Evolutionary conservation across 78 protist genomes (phyloP).

Genomic region (slime mould (Dictyostelium discoideum)): DNA sequence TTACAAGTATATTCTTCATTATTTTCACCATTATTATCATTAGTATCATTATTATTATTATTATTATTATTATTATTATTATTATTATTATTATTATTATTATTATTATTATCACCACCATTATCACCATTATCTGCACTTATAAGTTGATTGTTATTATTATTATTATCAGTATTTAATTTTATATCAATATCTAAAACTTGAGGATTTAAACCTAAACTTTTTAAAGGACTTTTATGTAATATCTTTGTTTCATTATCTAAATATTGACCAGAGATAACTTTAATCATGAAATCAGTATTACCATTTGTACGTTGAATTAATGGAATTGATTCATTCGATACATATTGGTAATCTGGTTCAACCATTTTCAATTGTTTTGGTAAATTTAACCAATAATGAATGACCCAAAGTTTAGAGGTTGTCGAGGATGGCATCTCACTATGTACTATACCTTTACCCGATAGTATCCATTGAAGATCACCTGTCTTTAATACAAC

Average conservation of each 20-base stretch:
- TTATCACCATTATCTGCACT: too few species aligned
- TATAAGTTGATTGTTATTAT: too few species aligned
- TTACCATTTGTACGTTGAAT: background rate
- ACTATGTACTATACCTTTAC: slow-evolving; percentile 8
- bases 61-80: too few species aligned
- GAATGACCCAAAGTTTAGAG: slow-evolving; percentile 4
- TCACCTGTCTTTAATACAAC: background rate
- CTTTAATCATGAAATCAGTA: background rate
- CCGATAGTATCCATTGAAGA: background rate
- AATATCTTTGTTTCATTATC: background rate
- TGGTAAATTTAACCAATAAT: slow-evolving; percentile 91
- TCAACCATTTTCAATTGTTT: slow-evolving; percentile 78
- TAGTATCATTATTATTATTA: too few species aligned
- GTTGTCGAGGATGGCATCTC: background rate
- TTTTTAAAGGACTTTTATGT: slow-evolving; percentile 17
- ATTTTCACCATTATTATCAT: background rate
- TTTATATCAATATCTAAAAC: slow-evolving; percentile 5
- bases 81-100: too few species aligned
- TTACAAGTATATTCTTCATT: background rate
- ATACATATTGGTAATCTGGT: slow-evolving; percentile 83
- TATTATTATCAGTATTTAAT: background rate
- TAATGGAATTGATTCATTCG: background rate
- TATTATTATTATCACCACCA: too few species aligned
- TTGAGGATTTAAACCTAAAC: slow-evolving; percentile 17
- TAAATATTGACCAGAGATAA: slow-evolving; percentile 55